These are phyloP conservation scores for Elongisporangium undulatum DNA, from an alignment of 352 stramenopile species.

Conservation along the genomic window DNA sequence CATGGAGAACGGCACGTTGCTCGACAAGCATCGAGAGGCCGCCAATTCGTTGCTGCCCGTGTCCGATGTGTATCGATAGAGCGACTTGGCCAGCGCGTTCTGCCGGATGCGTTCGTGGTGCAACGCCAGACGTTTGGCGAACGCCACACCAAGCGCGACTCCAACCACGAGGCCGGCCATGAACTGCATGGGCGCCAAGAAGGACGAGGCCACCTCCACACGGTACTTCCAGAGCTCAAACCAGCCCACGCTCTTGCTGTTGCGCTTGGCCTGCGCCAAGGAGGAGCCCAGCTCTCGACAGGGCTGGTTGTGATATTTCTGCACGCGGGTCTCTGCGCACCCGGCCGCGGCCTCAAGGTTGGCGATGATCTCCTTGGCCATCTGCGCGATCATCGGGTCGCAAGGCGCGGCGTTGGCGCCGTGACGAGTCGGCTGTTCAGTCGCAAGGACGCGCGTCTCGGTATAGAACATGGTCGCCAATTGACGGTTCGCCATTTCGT, in stretches of 20 bases:
- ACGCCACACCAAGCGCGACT: constrained; percentile 28
- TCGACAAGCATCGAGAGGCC: constrained; percentile 8
- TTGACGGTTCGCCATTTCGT: neutral
- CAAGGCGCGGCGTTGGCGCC: constrained; percentile 3
- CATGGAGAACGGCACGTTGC: constrained; percentile 21
- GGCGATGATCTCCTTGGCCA: constrained; percentile 35
- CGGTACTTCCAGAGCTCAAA: constrained; percentile 16
- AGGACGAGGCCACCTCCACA: constrained; percentile 9
- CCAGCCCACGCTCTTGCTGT: constrained; percentile 2
- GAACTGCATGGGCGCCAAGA: constrained; percentile 28
- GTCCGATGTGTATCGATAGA: neutral
- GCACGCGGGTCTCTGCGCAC: neutral
- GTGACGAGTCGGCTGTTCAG: neutral
- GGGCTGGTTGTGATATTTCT: neutral
- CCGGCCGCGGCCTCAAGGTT: constrained; percentile 26
- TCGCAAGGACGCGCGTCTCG: neutral
- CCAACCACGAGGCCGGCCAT: constrained; percentile 35
- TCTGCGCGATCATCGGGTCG: constrained; percentile 8
- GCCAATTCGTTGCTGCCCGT: constrained; percentile 15
- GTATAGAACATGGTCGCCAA: neutral
- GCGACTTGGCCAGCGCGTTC: constrained; percentile 25
- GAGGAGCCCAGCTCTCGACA: neutral
- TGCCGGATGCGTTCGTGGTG: constrained; percentile 8
- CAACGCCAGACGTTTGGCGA: constrained; percentile 20
- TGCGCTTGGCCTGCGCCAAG: constrained; percentile 3